These are phyloP conservation scores for Corylus heterophylla DNA, from an alignment of 306 rosid species.

Conservation along the genomic window DNA sequence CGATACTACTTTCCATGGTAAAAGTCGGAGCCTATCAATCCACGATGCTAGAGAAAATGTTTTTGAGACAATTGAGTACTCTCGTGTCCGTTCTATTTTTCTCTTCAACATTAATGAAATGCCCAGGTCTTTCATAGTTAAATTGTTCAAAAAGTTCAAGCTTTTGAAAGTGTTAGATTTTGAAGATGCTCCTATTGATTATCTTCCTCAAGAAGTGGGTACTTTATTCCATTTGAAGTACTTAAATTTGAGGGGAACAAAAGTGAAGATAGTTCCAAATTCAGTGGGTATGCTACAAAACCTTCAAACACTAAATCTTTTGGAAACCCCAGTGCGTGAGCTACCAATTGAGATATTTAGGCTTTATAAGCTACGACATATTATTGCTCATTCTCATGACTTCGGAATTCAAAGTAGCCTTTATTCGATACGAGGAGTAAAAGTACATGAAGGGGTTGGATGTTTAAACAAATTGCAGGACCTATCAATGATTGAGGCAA, in stretches of 20 bases:
- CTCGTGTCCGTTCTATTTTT: neutral
- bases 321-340: neutral
- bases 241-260: slow-evolving; percentile 1
- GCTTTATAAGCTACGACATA: neutral
- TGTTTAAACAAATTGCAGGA: neutral
- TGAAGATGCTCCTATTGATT: slow-evolving; percentile 2
- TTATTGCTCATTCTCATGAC: slow-evolving; percentile 4
- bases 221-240: neutral
- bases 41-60: neutral
- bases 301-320: neutral
- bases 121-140: neutral
- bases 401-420: neutral
- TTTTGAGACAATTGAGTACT: neutral
- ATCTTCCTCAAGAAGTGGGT: neutral
- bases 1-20: neutral
- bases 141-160: neutral
- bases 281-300: slow-evolving; percentile 2
- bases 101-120: neutral
- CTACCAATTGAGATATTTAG: neutral
- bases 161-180: slow-evolving; percentile 5
- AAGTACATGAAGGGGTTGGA: slow-evolving; percentile 16
- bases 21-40: neutral
- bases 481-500: neutral
- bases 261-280: slow-evolving; percentile 1
- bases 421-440: neutral